phyloP scores from a whole-genome alignment of 805 yeast genomes.

The Candida broadrunensis region DNA sequence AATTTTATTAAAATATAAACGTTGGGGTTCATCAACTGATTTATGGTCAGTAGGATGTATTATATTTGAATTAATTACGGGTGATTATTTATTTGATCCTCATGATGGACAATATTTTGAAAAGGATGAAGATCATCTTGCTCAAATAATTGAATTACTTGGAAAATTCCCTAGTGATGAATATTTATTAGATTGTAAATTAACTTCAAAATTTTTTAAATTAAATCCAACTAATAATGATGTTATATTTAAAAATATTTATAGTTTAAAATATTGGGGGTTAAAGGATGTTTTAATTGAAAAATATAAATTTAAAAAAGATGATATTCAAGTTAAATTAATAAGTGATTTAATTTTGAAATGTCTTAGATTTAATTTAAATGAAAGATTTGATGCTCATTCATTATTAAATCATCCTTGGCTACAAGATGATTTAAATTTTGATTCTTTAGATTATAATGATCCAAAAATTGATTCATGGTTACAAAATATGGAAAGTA shows the following conservation, averaged over 20 bases:
- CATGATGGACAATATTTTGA: slow-evolving; percentile 43
- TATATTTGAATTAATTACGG: slow-evolving; percentile 57
- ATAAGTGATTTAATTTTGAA: slow-evolving; percentile 47
- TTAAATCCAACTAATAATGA: slow-evolving; percentile 17
- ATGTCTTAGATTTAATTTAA: slow-evolving; percentile 49
- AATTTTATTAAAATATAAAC: slow-evolving; percentile 32
- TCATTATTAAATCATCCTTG: slow-evolving; percentile 54
- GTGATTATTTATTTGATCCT: slow-evolving; percentile 65
- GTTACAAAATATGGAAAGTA: slow-evolving; percentile 19
- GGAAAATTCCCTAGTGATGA: slow-evolving; percentile 39
- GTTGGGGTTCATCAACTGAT: slow-evolving; percentile 64
- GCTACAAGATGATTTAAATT: slow-evolving; percentile 24
- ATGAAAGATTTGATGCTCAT: slow-evolving; percentile 52
- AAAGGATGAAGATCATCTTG: slow-evolving; percentile 62
- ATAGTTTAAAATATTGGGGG: slow-evolving; percentile 50
- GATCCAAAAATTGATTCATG: slow-evolving; percentile 6
- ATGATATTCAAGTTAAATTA: slow-evolving; percentile 32
- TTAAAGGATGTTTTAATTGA: slow-evolving; percentile 46
- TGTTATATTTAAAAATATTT: slow-evolving; percentile 41
- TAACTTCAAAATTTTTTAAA: slow-evolving; percentile 41
- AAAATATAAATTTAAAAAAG: slow-evolving; percentile 43
- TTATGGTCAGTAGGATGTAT: slow-evolving; percentile 61
- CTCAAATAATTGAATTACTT: slow-evolving; percentile 57
- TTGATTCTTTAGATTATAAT: slow-evolving; percentile 6
- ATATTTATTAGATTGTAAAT: slow-evolving; percentile 37